Evolutionary conservation across 2,329 filamentous ascomycete genomes (phyloP), one percentile per base, ranked within the genome.

Genomic region (Paracoccidioides brasiliensis): DNA sequence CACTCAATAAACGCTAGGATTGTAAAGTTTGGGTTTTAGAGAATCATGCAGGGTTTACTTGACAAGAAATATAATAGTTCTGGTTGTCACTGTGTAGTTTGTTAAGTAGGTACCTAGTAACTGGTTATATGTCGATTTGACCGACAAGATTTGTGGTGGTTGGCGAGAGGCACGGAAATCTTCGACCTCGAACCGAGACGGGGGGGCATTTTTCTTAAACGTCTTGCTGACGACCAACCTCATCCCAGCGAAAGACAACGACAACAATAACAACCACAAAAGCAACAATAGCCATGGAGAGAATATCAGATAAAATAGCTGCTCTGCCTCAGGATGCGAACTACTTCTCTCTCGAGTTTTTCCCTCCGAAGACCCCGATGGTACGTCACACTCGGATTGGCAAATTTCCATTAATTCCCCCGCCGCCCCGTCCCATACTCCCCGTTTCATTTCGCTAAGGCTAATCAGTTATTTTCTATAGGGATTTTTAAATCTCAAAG

Each of bases 291-390:
- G 41, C n/a, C 53, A 61, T 61, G 59, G 85, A 90, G 75, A 93
- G 88, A 74, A 90, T 96, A 69, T 95, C 89, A 60, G 86, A 94
- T 78, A 95, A 95, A 78, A 91, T 97, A 68, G 87, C 88, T 73
- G 88, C 89, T 59, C 76, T 98, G 75, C 87, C 88, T 70, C 80
- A 85, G 61, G 82, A 88, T 71, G 81, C 82, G 61, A 83, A 81
- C 69, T 97, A 93, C 77, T 95, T 95, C 74, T 97, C 93, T 50
- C 85, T 97, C 72, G 93, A 98, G 75, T 98, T 98, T 82, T 98
- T 98, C 76, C 93, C 93, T 62, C 93, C 93, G 60, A 98, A 97
- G 77, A 98, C 93, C 49, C 80, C 85, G 59, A 95, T 95, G 84
- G 80, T 81, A 66, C 38, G 50, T 42, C 42, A 8, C 12, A 3